Conservation (phyloP, 179 eudicot species). For the Sideroxylon spinosum region DNA sequence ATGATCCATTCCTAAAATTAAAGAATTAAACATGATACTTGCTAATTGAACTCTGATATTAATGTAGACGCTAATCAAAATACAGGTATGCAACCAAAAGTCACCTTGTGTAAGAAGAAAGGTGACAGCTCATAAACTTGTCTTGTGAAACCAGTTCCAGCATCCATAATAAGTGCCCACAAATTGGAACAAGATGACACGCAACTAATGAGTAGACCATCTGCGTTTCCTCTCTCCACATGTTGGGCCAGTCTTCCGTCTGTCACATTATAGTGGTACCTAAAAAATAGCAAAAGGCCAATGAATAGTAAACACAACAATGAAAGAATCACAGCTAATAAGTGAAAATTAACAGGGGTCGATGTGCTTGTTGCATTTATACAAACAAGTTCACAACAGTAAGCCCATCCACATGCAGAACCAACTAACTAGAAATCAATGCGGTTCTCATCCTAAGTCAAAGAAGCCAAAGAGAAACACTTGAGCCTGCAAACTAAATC, state of each 20-base stretch:
- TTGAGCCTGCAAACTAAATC: no score
- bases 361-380: neutral
- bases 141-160: constrained; percentile 65
- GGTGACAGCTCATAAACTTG: constrained; percentile 77
- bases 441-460: no score
- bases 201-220: constrained; percentile 69
- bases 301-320: constrained; percentile 20
- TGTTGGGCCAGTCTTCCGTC: constrained; percentile 74
- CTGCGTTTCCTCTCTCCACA: constrained; percentile 73
- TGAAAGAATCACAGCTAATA: neutral
- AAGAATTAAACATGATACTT: neutral
- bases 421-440: no score
- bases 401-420: no score
- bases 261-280: constrained; percentile 84
- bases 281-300: constrained; percentile 49
- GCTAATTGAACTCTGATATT: neutral
- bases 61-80: constrained; percentile 1
- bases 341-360: neutral
- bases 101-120: constrained; percentile 60
- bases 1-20: constrained; percentile 45
- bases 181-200: constrained; percentile 72
- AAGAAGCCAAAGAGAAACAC: no score
- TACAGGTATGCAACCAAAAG: neutral
- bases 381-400: no score
- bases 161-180: constrained; percentile 89